Evolutionary conservation across 1,284 basidiomycete genomes (phyloP).

Genomic region (Ceratorhiza oryzae-sativae): DNA sequence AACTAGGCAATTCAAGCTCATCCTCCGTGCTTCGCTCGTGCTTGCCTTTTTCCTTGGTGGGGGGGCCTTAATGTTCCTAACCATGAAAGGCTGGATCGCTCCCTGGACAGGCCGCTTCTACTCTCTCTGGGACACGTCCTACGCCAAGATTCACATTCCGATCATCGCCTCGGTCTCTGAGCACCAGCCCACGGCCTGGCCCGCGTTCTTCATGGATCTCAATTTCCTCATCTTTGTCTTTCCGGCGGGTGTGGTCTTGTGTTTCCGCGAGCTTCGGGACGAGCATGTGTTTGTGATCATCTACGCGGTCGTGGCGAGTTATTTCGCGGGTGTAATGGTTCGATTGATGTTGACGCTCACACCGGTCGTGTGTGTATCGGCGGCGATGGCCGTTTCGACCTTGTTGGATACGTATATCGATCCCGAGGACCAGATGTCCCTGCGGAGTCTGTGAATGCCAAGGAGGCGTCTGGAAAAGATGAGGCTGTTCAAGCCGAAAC

Average conservation of each 20-base stretch:
- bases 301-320: slow-evolving; percentile 94
- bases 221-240: slow-evolving; percentile 98
- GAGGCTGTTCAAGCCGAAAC: slow-evolving; percentile 21
- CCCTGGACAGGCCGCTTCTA: slow-evolving; percentile 99
- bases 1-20: slow-evolving; percentile 89
- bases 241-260: slow-evolving; percentile 93
- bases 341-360: slow-evolving; percentile 93
- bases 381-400: slow-evolving; percentile 90
- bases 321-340: slow-evolving; percentile 99
- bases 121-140: slow-evolving; percentile 98
- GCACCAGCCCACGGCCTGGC: slow-evolving; percentile 99
- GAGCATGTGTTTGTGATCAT: slow-evolving; percentile 99
- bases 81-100: slow-evolving; percentile 95
- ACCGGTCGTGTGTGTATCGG: slow-evolving; percentile 88
- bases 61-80: slow-evolving; percentile 76
- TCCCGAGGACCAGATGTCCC: slow-evolving; percentile 51
- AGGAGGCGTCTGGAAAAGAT: slow-evolving; percentile 48
- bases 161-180: slow-evolving; percentile 99
- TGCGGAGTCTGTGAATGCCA: slow-evolving; percentile 49
- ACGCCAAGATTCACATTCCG: slow-evolving; percentile 96
- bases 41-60: slow-evolving; percentile 77
- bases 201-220: slow-evolving; percentile 99
- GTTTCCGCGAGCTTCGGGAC: slow-evolving; percentile 93
- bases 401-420: slow-evolving; percentile 91
- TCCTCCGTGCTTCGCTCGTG: slow-evolving; percentile 76